Evolutionary conservation across 768 basidiomycete species (phyloP).

Genomic region (Sarcomyxa edulis): DNA sequence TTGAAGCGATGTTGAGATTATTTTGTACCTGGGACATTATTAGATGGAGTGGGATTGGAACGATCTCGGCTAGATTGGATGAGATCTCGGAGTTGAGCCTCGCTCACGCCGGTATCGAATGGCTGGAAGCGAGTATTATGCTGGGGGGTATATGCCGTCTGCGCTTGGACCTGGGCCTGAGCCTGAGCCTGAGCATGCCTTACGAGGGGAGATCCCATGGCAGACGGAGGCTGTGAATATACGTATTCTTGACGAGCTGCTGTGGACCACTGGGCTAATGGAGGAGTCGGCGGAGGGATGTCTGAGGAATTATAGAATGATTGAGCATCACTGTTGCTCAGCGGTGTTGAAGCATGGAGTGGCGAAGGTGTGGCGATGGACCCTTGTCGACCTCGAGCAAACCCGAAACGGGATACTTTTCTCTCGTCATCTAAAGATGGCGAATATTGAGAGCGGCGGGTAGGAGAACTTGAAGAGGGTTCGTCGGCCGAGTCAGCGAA

Average conservation of each 20-base stretch:
- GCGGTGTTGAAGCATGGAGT: conserved; percentile 48
- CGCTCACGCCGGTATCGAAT: conserved; percentile 54
- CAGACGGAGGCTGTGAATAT: conserved; percentile 19
- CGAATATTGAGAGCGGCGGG: conserved; percentile 26
- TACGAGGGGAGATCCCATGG: conserved; percentile 39
- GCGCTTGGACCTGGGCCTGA: no score
- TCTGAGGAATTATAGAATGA: conserved; percentile 37
- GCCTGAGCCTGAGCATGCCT: no score
- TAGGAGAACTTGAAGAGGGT: conserved; percentile 25
- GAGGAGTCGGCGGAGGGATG: conserved; percentile 25
- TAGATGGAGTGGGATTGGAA: conserved; percentile 25
- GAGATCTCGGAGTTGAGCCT: conserved; percentile 73
- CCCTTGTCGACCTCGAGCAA: conserved; percentile 66
- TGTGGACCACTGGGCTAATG: conserved; percentile 7
- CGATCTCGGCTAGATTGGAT: conserved; percentile 68
- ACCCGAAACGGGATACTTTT: conserved; percentile 77
- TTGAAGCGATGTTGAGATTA: conserved; percentile 12
- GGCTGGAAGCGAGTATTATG: conserved; percentile 48
- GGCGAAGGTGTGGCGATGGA: conserved; percentile 57
- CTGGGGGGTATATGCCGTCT: conserved; percentile 27
- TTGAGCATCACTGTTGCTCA: conserved; percentile 41
- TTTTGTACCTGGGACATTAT: conserved; percentile 31
- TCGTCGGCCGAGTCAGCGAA: conserved; percentile 63
- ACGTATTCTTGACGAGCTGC: conserved; percentile 16
- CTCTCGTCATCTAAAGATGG: conserved; percentile 56